Evolutionary conservation across 305 asterid genomes (phyloP).

Genomic region (Rubia peregrina): DNA sequence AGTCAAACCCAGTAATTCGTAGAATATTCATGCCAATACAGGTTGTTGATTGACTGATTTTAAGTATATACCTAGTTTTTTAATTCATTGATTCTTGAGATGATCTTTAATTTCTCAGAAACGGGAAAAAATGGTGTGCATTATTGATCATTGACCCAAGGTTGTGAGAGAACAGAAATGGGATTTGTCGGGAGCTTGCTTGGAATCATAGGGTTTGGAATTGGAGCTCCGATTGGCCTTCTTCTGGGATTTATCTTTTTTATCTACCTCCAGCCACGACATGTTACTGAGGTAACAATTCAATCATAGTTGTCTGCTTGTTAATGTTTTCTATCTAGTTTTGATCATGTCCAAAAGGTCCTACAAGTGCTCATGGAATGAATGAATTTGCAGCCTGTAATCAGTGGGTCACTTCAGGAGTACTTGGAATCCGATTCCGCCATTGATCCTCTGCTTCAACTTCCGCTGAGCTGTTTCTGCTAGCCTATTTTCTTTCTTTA

Average conservation of each 20-base stretch:
- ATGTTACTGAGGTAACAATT: constrained; percentile 36
- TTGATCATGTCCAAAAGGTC: background rate
- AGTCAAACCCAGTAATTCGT: background rate
- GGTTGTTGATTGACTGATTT: background rate
- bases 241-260: constrained; percentile 56
- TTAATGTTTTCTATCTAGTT: background rate
- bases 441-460: constrained; percentile 42
- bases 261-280: constrained; percentile 35
- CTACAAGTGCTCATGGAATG: too few relatives aligned
- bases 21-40: background rate
- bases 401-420: constrained; percentile 25
- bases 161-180: constrained; percentile 26
- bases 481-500: too few relatives aligned
- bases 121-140: background rate
- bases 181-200: constrained; percentile 33
- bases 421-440: constrained; percentile 18
- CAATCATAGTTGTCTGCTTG: background rate
- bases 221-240: constrained; percentile 58
- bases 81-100: background rate
- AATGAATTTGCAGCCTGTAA: constrained; percentile 36
- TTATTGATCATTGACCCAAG: background rate
- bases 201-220: constrained; percentile 43
- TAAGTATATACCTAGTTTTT: background rate
- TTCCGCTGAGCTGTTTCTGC: too few relatives aligned
- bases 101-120: background rate